Evolutionary conservation across 23 red algal species (phyloP), one percentile per base, ranked within the genome.

Genomic region (Gracilaria vermiculophylla): DNA sequence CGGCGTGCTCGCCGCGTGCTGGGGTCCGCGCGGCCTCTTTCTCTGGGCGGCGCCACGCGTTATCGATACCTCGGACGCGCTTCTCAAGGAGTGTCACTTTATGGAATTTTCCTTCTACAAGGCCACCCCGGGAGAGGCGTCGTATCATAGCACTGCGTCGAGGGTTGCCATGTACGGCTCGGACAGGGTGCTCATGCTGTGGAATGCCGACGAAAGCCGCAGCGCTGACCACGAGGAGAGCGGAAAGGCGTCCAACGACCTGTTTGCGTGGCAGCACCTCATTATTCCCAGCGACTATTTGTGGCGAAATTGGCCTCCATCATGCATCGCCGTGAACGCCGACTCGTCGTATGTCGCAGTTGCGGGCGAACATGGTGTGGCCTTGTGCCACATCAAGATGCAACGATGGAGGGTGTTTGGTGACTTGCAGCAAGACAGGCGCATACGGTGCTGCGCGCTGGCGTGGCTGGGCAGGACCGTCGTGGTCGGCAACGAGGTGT

Each of bases 361-460:
- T 36, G 80, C 97, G 24, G 97, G 97, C 32, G 69, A 88, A 41
- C 62, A 86, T 52, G 92, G 97, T n/a, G 60, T 99, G 20, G 92
- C 87, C 3, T 76, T 99, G 17, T 99, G 86, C 48, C 88, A 88
- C 56, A 69, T 91, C 33, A 82, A 85, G 27, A 81, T 62, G 29
- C 91, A 90, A 33, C 49, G 78, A 25, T 99, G 97, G 97, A 83
- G 88, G 41, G 78, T 92, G 8, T 92, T 95, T 66, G 92, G 89
- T 25, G 92, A 91, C 77, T 70, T 83, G 5, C 49, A 61, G 17
- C 81, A 82, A 28, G 82, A 78, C 40, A 50, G 49, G n/a, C 65
- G 74, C 3, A 82, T 91, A 58, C 54, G 62, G 17, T 98, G 92
- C 67, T 94, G 76, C 52, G 93, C 86, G 25, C 43, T 98, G 54